These are phyloP conservation scores for Gracilaria caudata DNA, from an alignment of 23 red algal species.

Conservation along the genomic window DNA sequence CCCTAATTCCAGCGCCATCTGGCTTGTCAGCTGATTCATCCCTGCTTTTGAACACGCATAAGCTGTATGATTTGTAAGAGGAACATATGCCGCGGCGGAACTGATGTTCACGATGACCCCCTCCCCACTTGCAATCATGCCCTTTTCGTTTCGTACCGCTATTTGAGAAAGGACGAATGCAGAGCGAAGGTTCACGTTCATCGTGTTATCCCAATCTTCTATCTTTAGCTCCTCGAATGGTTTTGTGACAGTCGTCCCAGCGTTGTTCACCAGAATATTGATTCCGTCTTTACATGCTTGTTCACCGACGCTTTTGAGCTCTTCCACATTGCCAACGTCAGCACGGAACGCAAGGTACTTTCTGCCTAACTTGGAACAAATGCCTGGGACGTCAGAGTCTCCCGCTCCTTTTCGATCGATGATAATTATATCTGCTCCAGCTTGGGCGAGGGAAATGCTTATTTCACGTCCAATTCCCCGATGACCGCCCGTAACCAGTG, in stretches of 20 bases:
- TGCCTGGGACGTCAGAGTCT: conserved; percentile 34
- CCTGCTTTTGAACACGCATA: conserved; percentile 92
- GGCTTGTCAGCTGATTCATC: conserved; percentile 71
- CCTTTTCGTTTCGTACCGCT: background rate
- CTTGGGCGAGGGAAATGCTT: conserved; percentile 42
- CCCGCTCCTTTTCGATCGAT: conserved; percentile 57
- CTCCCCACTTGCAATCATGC: conserved; percentile 61
- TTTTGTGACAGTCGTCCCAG: conserved; percentile 59
- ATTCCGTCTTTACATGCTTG: conserved; percentile 35
- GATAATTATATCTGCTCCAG: conserved; percentile 72
- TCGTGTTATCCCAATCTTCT: conserved; percentile 81
- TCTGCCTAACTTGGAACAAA: conserved; percentile 28
- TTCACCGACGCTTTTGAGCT: conserved; percentile 9
- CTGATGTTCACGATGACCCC: conserved; percentile 87
- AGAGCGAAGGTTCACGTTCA: conserved; percentile 88
- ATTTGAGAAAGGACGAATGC: conserved; percentile 75
- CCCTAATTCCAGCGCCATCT: conserved; percentile 90
- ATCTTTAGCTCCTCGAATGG: conserved; percentile 40
- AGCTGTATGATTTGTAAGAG: conserved; percentile 69
- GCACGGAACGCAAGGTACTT: conserved; percentile 34
- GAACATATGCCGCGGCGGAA: conserved; percentile 48
- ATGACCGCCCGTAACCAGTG: conserved; percentile 90
- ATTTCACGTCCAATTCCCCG: conserved; percentile 86
- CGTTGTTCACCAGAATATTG: conserved; percentile 94
- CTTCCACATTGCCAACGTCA: conserved; percentile 45